Base-by-base conservation (phyloP, 1,284 basidiomycete genomes). In the Malassezia yamatoensis region DNA sequence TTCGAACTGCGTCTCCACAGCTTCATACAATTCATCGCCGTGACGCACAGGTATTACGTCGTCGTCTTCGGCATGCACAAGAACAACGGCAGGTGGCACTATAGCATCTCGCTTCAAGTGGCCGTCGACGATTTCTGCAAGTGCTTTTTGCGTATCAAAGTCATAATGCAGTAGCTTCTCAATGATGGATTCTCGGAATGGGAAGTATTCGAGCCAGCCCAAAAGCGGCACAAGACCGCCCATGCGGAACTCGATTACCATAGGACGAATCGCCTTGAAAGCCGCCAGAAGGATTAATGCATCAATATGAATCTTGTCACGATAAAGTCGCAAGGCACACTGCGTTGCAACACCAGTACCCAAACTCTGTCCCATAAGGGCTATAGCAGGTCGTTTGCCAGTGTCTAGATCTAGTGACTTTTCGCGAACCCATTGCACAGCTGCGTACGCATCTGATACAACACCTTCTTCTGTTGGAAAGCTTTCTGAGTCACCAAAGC, bases 401-500 rank as follows among this genome's bases (percentile, higher is more conserved):
- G 59, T 20, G 20, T 21, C 3, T 9, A 18, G 40, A 39, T 40
- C 34, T 53, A 47, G 36, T 36, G 57, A 7, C 13, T 36, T 41
- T 3, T 9, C 43, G 16, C 83, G 71, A 5, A 89, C 76, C 84
- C 85, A 93, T 63, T 88, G 81, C 81, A 84, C 94, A 0, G 85
- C 86, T 0, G 87, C 80, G 24, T 83, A 79, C 1, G 88, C 89
- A 68, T 96, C 93, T 3, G 76, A 75, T 0, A 82, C 74, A 0
- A 96, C 77, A 0, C 90, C 93, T 12, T 76, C 74, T 71, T 91
- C 85, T 10, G 81, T 83, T 0, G 90, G 90, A 2, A 21, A 75
- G 1, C 90, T 88, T 0, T 82, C 80, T 53, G 88, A 90, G 70
- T 96, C 90, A 0, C 80, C 91, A 66, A 87, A 96, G 0, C 91